Base-by-base conservation (phyloP, 202 grass and related monocot genomes). In the Schoenoplectus triqueter region DNA sequence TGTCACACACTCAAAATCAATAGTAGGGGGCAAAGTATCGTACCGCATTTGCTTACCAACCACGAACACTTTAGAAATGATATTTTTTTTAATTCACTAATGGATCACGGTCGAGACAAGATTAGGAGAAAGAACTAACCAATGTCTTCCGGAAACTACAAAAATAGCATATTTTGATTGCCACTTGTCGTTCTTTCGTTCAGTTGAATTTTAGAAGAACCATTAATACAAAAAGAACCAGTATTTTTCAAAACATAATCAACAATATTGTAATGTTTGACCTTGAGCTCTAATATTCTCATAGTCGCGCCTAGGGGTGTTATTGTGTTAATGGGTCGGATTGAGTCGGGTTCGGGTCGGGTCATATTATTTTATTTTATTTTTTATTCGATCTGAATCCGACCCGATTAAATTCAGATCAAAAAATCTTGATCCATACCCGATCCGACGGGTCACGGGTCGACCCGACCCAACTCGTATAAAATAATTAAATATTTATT, bases 141-240 rank as follows among this genome's bases (percentile, higher is more conserved):
- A 69, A 66, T 83, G 20, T 83, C 64, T 54, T 41, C 63, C 22
- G 40, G 20, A 68, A 51, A 82, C 54, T 52, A 22, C 7, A 31
- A 39, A 39, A 55, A 61, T 51, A 10, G 48, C 79, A 66, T 83
- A 65, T 70, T 55, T 83, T 39, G 49, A 83, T 69, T 44, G 64
- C 20, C 81, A 83, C 64, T 65, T 7, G 3, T 20, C 15, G 0
- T 10, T 42, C 14, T 60, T 18, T 60, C 4, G 2, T 78, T 41
- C 11, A 42, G 74, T 60, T 44, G 20, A 39, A 54, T 76, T 49
- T 14, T 18, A 18, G n/a, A 17, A 62, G 6, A 3, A 62, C 31
- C 31, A 31, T 31, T 31, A 31, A 31, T 31, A 62, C 1, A 40
- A 66, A 1, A 70, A 44, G 31, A 69, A 17, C 14, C 41, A n/a